Percentiles rank a stretch among this genome's conserved stretches.
These are phyloP conservation scores for Trichoderma hamatum DNA, from an alignment of 2,329 filamentous ascomycete genomes.

Conservation along the genomic window DNA sequence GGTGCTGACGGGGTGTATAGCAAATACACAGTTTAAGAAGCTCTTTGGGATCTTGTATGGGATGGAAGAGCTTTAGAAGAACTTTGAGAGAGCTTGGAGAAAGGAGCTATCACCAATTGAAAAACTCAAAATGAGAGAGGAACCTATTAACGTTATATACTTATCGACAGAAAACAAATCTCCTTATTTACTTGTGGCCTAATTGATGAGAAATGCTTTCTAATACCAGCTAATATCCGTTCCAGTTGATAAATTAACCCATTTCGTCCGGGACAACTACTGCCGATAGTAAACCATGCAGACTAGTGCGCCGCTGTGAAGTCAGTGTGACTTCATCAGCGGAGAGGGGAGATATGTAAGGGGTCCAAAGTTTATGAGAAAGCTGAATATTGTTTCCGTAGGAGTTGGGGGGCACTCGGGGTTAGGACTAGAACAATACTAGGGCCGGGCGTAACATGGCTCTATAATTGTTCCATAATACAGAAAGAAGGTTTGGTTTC, in stretches of 20 bases:
- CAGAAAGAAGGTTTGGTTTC: background rate
- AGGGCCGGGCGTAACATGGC: background rate
- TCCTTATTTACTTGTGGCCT: background rate
- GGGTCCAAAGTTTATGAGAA: background rate
- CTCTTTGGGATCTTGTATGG: background rate
- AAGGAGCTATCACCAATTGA: background rate
- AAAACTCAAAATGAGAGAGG: background rate
- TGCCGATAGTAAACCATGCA: background rate
- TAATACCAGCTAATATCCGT: background rate
- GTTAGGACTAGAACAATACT: background rate
- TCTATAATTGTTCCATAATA: background rate
- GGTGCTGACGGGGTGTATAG: conserved; percentile 5
- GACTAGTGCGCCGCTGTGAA: conserved; percentile 12
- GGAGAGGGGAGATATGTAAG: background rate
- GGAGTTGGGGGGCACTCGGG: background rate
- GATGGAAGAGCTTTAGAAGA: background rate
- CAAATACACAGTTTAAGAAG: background rate
- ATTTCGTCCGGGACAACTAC: background rate
- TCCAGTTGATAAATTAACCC: background rate
- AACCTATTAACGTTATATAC: background rate
- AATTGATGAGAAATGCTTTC: background rate
- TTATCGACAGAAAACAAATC: background rate
- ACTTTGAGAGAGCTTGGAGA: background rate
- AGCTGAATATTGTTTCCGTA: background rate
- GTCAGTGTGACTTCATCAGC: conserved; percentile 22